Conservation (phyloP, 805 yeast species). For the Myxozyma nipponensis region DNA sequence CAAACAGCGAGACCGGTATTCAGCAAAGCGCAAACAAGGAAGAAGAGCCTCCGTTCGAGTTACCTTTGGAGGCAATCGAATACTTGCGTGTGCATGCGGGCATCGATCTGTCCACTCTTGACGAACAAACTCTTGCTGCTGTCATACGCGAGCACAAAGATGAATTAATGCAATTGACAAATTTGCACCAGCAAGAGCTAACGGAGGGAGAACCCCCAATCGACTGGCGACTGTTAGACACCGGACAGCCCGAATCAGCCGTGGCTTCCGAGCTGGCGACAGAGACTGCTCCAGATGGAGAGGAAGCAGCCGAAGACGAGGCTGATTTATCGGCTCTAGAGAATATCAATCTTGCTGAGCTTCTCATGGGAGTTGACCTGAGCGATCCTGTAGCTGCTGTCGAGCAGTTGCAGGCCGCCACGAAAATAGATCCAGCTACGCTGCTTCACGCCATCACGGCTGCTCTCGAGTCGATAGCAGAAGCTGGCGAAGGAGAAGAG, state of each 20-base stretch:
- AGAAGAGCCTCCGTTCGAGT: not conserved
- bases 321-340: constrained; percentile 8
- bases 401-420: constrained; percentile 21
- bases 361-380: constrained; percentile 23
- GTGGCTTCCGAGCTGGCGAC: not conserved
- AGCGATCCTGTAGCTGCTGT: constrained; percentile 25
- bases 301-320: constrained; percentile 2
- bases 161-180: not conserved
- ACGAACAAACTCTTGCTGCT: not conserved
- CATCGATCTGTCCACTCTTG: not conserved
- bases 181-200: not conserved
- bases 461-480: constrained; percentile 16
- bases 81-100: not conserved
- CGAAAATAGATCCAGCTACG: constrained; percentile 22
- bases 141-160: not conserved
- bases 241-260: not conserved
- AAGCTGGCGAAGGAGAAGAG: constrained; percentile 13
- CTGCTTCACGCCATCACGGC: constrained; percentile 25
- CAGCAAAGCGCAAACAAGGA: too few relatives aligned
- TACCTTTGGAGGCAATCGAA: not conserved
- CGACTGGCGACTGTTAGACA: not conserved
- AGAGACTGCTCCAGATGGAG: not conserved
- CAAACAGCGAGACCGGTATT: too few relatives aligned
- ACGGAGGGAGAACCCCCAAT: not conserved
- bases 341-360: constrained; percentile 11